Base-by-base conservation (phyloP, 208 protist species). In the Borovskyia barvae region DNA sequence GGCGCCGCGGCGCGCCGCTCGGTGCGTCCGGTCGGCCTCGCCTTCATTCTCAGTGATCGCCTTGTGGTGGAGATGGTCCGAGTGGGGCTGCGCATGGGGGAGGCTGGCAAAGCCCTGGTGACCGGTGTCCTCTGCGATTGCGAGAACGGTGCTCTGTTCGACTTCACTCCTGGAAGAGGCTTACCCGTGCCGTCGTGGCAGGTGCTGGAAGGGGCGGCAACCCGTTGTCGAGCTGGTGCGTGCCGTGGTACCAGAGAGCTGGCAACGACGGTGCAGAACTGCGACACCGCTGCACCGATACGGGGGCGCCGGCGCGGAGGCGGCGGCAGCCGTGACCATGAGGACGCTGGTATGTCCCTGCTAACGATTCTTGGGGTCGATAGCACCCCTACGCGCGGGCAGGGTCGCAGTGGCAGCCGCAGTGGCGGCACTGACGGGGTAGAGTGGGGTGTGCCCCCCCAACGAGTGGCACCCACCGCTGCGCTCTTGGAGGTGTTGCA, bases 81-180 rank as follows among this genome's bases (percentile, higher is more conserved):
- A 3, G 39, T 85, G 5, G 77, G 65, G 7, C 47, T 85, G 33
- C 74, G 74, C 22, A 83, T 83, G 74, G 69, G 74, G n/a, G 42
- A 46, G 15, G 68, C 73, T 14, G 83, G 83, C 20, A 33, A 39
- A 19, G 19, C 29, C 14, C 72, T 90, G 37, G 67, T 70, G 4
- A 54, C 68, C 35, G 80, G 83, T n/a, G 49, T 85, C 3, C 59
- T 52, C 29, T 49, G 66, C 24, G 83, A 90, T 49, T 81, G 77
- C 52, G 19, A 73, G 19, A 35, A 51, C 12, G 83, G 83, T 4
- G 67, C 50, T 11, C 17, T 90, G 39, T 22, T 77, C 6, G 78
- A 86, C 58, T 84, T 75, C 37, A 30, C 46, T 3, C 17, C 50
- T 12, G 35, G 29, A 1, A 61, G 73, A 17, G 72, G 58, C 29